A percentile compares a stretch with the other conserved stretches of the same genome.
phyloP scores from a whole-genome alignment of 257 asterid genomes.

The Capsicum chinense region DNA sequence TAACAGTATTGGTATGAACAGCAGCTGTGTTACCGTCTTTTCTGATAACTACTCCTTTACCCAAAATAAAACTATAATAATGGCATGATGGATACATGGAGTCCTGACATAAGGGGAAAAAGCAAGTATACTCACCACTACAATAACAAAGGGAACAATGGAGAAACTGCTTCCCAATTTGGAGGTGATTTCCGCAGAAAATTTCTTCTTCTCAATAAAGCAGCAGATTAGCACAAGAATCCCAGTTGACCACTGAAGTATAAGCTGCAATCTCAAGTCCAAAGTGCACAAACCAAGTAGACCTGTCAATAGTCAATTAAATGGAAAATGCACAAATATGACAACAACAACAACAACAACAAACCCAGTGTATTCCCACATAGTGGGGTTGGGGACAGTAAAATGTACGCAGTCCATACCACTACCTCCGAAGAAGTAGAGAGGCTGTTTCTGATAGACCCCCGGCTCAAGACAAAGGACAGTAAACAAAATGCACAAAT shows the following conservation, averaged over 20 bases:
- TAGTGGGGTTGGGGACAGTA: no score
- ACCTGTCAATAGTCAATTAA: slow-evolving; percentile 50
- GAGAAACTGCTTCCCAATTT: slow-evolving; percentile 98
- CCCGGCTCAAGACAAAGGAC: no score
- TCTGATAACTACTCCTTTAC: neutral
- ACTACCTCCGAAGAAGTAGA: no score
- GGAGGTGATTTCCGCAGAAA: slow-evolving; percentile 69
- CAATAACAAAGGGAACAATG: slow-evolving; percentile 79
- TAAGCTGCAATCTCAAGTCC: slow-evolving; percentile 92
- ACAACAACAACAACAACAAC: no score
- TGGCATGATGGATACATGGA: neutral
- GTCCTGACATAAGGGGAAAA: neutral
- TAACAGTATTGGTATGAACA: neutral
- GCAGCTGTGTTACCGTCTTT: neutral
- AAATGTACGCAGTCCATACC: no score
- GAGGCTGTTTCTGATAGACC: no score
- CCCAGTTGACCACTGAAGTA: slow-evolving; percentile 96
- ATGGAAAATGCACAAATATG: slow-evolving; percentile 38
- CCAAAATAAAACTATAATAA: neutral
- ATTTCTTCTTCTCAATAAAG: slow-evolving; percentile 76
- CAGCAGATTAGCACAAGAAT: slow-evolving; percentile 83
- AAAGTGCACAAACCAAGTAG: slow-evolving; percentile 53
- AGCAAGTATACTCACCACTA: slow-evolving; percentile 71
- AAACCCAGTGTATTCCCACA: no score
- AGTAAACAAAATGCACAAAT: slow-evolving; percentile 32